Evolutionary conservation across 495 filamentous ascomycete genomes (phyloP).

Genomic region (Hyaloscypha finlandica): DNA sequence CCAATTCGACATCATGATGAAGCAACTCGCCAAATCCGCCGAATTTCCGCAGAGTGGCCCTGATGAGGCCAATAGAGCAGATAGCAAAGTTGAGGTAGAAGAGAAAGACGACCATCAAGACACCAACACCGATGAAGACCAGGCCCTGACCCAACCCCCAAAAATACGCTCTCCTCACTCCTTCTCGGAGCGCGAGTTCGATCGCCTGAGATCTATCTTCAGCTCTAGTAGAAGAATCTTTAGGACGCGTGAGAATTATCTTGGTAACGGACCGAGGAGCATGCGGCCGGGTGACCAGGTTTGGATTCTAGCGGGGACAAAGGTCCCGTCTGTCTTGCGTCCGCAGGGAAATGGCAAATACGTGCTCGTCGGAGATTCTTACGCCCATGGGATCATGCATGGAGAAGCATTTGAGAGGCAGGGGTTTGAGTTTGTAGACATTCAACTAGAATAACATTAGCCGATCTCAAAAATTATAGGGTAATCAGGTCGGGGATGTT

Average conservation of each 20-base stretch:
- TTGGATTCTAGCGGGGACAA: neutral
- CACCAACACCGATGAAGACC: constrained; percentile 3
- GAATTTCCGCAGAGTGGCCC: constrained; percentile 1
- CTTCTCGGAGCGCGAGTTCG: constrained; percentile 3
- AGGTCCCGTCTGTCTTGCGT: neutral
- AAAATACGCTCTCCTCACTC: constrained; percentile 3
- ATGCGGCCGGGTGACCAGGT: neutral
- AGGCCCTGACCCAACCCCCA: neutral
- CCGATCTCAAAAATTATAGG: neutral
- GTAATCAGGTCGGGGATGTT: neutral
- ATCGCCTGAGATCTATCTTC: neutral
- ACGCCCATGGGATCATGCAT: constrained; percentile 15
- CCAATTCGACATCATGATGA: constrained; percentile 9
- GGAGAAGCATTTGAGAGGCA: constrained; percentile 7
- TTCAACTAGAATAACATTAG: neutral
- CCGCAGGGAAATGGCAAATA: neutral
- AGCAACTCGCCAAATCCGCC: constrained; percentile 9
- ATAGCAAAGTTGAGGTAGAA: constrained; percentile 5
- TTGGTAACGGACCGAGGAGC: neutral
- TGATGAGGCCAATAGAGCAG: constrained; percentile 2
- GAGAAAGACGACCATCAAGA: constrained; percentile 5
- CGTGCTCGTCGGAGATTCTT: constrained; percentile 4
- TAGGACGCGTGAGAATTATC: neutral
- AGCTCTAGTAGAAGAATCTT: neutral
- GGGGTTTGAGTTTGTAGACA: neutral